Evolutionary conservation across 73 alveolate species (phyloP), one percentile per base, ranked within the genome.

Genomic region (Blepharisma stoltei): DNA sequence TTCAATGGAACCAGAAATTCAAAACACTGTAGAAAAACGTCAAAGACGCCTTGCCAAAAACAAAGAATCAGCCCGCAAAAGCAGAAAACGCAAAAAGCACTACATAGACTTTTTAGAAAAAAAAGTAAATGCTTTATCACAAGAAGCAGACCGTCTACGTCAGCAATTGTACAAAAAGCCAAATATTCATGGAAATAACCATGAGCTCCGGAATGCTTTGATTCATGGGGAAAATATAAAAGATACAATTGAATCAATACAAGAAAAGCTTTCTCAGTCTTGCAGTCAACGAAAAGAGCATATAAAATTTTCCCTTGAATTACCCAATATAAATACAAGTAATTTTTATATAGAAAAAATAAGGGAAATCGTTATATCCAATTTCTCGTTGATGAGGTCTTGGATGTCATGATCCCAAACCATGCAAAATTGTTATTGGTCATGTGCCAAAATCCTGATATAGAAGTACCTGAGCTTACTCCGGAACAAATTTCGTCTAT

Each of bases 21-120:
- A 32, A 3, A 32, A 32, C 41, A 32, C 41, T 32, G 41, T 32
- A 32, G 73, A 60, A 60, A 60, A 60, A 25, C 38, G 73, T 20
- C 73, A 60, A 25, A 60, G 23, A 25, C 38, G 73, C 11, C 66
- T 85, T 14, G 88, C 75, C 68, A 85, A 80, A 54, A 85, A 85
- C 80, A 70, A 81, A 45, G 86, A 80, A 45, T 81, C 88, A 7
- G 92, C 92, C 27, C 70, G 88, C 43, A 86, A 85, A 54, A 48
- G 82, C 6, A n/a, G 92, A 44, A 85, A 85, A 76, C 37, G 92
- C 20, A 85, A 85, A 73, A 85, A 85, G 81, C 81, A 85, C 54
- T 85, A 85, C 43, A 65, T 77, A 6, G 69, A 23, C 45, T 50
- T 80, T 8, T 52, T 85, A 44, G 92, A 85, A 53, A 47, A 69